These are phyloP conservation scores for Copromyces sp. DNA, from an alignment of 495 filamentous ascomycete genomes.

Conservation along the genomic window DNA sequence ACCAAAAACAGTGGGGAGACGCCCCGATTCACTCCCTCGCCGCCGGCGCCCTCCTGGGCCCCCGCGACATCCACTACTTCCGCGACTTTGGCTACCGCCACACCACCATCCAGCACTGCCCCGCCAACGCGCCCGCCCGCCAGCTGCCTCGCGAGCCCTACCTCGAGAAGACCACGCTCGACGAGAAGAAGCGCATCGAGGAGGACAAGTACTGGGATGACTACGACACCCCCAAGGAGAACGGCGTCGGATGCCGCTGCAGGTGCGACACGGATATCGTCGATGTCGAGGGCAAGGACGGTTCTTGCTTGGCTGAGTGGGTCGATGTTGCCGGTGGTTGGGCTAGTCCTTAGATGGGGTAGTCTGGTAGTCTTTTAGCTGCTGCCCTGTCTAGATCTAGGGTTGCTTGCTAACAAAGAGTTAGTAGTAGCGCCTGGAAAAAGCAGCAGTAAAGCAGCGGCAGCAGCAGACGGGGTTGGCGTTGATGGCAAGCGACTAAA, in stretches of 20 bases:
- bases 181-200: constrained; percentile 79
- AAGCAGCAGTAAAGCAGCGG: not conserved
- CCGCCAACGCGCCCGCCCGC: constrained; percentile 85
- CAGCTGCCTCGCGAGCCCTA: constrained; percentile 75
- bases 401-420: too few relatives aligned
- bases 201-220: constrained; percentile 97
- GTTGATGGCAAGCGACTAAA: not conserved
- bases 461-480: not conserved
- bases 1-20: constrained; percentile 74
- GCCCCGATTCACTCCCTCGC: constrained; percentile 97
- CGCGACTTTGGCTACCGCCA: constrained; percentile 97
- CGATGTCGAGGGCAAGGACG: constrained; percentile 94
- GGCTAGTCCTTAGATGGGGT: constrained; percentile 63
- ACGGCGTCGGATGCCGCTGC: constrained; percentile 94
- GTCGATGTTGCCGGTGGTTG: constrained; percentile 95
- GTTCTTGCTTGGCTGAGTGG: constrained; percentile 93
- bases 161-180: constrained; percentile 73
- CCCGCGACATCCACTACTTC: constrained; percentile 93
- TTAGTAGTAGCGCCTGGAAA: not conserved
- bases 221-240: constrained; percentile 79
- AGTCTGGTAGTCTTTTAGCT: constrained; percentile 17
- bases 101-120: constrained; percentile 98
- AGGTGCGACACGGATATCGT: constrained; percentile 97
- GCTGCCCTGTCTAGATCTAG: too few relatives aligned
- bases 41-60: constrained; percentile 74